phyloP scores from a whole-genome alignment of 2,329 filamentous ascomycete genomes.

The Epichloe gansuensis region DNA sequence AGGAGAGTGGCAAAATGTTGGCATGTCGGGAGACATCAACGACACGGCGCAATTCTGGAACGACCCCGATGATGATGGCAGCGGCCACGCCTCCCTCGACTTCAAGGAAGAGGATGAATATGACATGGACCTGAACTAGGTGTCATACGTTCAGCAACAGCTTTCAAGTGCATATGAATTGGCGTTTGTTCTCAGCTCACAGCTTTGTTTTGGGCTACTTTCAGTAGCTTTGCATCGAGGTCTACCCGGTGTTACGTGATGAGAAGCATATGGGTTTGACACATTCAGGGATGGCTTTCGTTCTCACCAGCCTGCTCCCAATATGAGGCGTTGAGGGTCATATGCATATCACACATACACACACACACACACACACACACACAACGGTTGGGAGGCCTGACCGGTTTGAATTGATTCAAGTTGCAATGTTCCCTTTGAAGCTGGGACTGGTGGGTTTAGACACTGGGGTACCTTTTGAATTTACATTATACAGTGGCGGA shows the following conservation, averaged over 20 bases:
- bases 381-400: not conserved
- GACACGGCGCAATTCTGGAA: slow-evolving; percentile 50
- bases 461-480: not conserved
- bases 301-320: not conserved
- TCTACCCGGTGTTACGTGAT: not conserved
- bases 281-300: not conserved
- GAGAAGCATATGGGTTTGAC: not conserved
- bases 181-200: slow-evolving; percentile 7
- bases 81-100: slow-evolving; percentile 52
- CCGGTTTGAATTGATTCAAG: not conserved
- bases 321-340: slow-evolving; percentile 6
- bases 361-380: not conserved
- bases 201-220: not conserved
- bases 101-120: slow-evolving; percentile 96
- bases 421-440: not conserved
- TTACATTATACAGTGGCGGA: slow-evolving; percentile 7
- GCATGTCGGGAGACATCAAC: slow-evolving; percentile 32
- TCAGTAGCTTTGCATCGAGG: slow-evolving; percentile 1
- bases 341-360: slow-evolving; percentile 3
- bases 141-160: slow-evolving; percentile 6
- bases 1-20: slow-evolving; percentile 26
- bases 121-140: slow-evolving; percentile 57
- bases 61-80: slow-evolving; percentile 60
- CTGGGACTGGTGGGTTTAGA: not conserved
- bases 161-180: slow-evolving; percentile 11